These are phyloP conservation scores for Metschnikowia cerradonensis DNA, from an alignment of 805 yeast genomes.

Conservation along the genomic window DNA sequence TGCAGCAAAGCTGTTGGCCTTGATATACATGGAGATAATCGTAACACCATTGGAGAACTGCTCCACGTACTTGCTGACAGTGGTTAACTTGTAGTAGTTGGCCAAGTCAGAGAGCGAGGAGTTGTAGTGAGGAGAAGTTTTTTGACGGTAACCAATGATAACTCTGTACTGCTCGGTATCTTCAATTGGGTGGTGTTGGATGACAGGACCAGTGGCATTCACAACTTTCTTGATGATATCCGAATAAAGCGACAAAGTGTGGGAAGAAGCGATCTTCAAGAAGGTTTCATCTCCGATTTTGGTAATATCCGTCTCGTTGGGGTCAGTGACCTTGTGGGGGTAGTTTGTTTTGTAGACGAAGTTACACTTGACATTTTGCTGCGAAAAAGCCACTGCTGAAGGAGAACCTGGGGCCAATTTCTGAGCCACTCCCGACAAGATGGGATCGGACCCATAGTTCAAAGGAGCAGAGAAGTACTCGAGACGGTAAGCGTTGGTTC, in stretches of 20 bases:
- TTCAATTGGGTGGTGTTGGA: constrained; percentile 78
- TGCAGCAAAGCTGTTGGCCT: constrained; percentile 19
- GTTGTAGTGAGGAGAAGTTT: constrained; percentile 80
- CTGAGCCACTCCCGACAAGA: constrained; percentile 36
- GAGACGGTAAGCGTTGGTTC: constrained; percentile 53
- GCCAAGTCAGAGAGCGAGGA: constrained; percentile 83
- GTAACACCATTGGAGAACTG: constrained; percentile 88
- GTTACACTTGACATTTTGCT: constrained; percentile 60
- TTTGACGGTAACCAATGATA: constrained; percentile 82
- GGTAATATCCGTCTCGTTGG: constrained; percentile 50
- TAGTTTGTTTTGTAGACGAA: constrained; percentile 73
- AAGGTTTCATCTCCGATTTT: constrained; percentile 77
- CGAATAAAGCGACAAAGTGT: constrained; percentile 75
- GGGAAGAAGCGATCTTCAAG: constrained; percentile 68
- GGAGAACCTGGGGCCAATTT: constrained; percentile 22
- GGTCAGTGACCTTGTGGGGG: constrained; percentile 17
- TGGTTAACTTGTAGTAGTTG: constrained; percentile 78
- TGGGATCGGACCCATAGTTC: constrained; percentile 43
- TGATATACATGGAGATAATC: constrained; percentile 80
- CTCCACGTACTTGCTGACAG: constrained; percentile 89
- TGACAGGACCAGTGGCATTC: constrained; percentile 84
- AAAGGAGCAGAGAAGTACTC: constrained; percentile 75
- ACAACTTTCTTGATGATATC: constrained; percentile 66
- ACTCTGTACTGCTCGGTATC: constrained; percentile 81
- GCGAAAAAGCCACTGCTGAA: constrained; percentile 24